These are phyloP conservation scores for Barnettozyma sp. DNA, from an alignment of 805 yeast species.

Conservation along the genomic window DNA sequence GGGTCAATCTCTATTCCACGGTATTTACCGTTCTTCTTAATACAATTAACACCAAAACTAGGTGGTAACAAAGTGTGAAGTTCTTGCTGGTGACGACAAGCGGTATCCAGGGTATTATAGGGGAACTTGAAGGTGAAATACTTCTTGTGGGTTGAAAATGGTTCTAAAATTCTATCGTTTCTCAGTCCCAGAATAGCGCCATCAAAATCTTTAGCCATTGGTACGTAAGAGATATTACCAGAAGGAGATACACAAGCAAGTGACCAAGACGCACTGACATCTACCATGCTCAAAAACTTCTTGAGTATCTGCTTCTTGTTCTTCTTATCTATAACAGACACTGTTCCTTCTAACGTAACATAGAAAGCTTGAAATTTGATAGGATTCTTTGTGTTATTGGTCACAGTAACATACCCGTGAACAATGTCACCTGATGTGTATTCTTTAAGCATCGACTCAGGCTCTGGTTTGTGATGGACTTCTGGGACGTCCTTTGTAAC, in stretches of 20 bases:
- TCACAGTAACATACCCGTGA: slow-evolving; percentile 49
- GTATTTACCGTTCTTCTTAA: slow-evolving; percentile 27
- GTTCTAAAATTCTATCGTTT: slow-evolving; percentile 40
- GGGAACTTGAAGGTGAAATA: slow-evolving; percentile 56
- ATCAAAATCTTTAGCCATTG: slow-evolving; percentile 41
- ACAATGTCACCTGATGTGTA: slow-evolving; percentile 63
- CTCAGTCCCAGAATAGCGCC: slow-evolving; percentile 44
- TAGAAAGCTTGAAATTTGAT: slow-evolving; percentile 58
- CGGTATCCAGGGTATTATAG: slow-evolving; percentile 41
- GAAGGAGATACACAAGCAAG: slow-evolving; percentile 45
- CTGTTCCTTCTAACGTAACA: slow-evolving; percentile 41
- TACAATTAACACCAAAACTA: slow-evolving; percentile 32
- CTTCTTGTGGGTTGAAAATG: slow-evolving; percentile 46
- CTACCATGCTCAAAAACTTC: slow-evolving; percentile 53
- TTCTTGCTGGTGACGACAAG: slow-evolving; percentile 41
- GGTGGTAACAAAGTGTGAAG: slow-evolving; percentile 35
- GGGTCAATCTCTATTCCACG: slow-evolving; percentile 27
- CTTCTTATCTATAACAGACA: slow-evolving; percentile 27
- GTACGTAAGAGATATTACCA: slow-evolving; percentile 40
- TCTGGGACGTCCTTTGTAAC: slow-evolving; percentile 46
- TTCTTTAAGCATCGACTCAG: slow-evolving; percentile 39
- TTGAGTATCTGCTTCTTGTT: slow-evolving; percentile 33
- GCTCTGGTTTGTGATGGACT: slow-evolving; percentile 28
- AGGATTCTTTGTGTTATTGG: slow-evolving; percentile 39
- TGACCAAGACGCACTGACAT: slow-evolving; percentile 48